phyloP scores from a whole-genome alignment of 1,139 yeast genomes.

The Pichia sp. region DNA sequence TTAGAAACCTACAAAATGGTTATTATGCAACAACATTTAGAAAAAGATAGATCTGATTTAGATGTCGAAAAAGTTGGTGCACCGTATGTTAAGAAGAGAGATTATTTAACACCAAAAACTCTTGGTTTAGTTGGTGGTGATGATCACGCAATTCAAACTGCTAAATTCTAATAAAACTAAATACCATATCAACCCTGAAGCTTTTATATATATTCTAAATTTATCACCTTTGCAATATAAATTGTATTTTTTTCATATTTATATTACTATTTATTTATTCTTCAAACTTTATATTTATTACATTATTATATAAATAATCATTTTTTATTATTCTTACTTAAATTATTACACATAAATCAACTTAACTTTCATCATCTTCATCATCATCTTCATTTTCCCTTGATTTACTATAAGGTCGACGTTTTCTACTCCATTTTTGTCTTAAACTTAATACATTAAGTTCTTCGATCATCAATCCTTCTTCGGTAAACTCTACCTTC shows the following conservation, averaged over 20 bases:
- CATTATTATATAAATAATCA: background rate
- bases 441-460: slow-evolving; percentile 13
- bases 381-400: background rate
- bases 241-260: background rate
- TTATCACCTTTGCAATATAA: background rate
- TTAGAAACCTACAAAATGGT: slow-evolving; percentile 30
- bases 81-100: slow-evolving; percentile 31
- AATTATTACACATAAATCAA: background rate
- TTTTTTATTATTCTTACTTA: background rate
- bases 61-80: slow-evolving; percentile 29
- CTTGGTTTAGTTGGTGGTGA: slow-evolving; percentile 31
- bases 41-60: slow-evolving; percentile 22
- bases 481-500: slow-evolving; percentile 20
- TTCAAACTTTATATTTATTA: background rate
- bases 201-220: background rate
- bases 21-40: slow-evolving; percentile 28
- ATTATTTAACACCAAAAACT: slow-evolving; percentile 31
- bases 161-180: slow-evolving; percentile 16
- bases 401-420: slow-evolving; percentile 5
- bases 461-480: slow-evolving; percentile 20
- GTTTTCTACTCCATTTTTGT: slow-evolving; percentile 11
- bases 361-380: background rate
- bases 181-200: background rate
- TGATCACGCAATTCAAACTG: slow-evolving; percentile 25
- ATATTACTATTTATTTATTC: background rate